phyloP scores from a whole-genome alignment of 352 stramenopile species.

The Globisporangium nodosum region DNA sequence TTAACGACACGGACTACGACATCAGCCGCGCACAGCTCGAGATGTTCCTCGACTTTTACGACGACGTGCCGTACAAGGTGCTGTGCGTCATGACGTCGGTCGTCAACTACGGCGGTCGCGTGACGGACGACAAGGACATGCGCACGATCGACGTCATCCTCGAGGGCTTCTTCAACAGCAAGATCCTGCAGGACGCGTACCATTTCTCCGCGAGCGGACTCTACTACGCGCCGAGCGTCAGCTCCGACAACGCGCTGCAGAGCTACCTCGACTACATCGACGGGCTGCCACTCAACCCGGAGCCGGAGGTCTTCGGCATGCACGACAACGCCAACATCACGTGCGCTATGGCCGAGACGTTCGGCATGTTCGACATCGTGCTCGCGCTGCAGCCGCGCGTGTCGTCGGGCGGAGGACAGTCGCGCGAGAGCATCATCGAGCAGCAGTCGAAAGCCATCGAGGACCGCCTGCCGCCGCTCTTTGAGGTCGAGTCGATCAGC shows the following conservation, averaged over 20 bases:
- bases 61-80: slow-evolving; percentile 83
- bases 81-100: slow-evolving; percentile 85
- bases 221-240: slow-evolving; percentile 65
- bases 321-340: slow-evolving; percentile 94
- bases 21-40: slow-evolving; percentile 81
- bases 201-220: slow-evolving; percentile 63
- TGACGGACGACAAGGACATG: slow-evolving; percentile 92
- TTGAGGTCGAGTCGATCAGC: slow-evolving; percentile 83
- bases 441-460: slow-evolving; percentile 83
- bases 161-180: slow-evolving; percentile 70
- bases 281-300: slow-evolving; percentile 74
- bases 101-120: slow-evolving; percentile 91
- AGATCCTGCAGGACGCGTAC: slow-evolving; percentile 61
- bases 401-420: slow-evolving; percentile 66
- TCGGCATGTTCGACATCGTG: slow-evolving; percentile 85
- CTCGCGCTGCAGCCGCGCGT: slow-evolving; percentile 84
- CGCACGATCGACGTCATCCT: slow-evolving; percentile 83
- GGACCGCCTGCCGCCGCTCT: slow-evolving; percentile 58
- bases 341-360: slow-evolving; percentile 88
- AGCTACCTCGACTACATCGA: slow-evolving; percentile 89
- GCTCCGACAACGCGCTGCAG: slow-evolving; percentile 60
- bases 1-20: slow-evolving; percentile 80
- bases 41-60: slow-evolving; percentile 90
- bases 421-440: slow-evolving; percentile 86
- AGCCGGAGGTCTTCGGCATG: slow-evolving; percentile 94